Base-by-base conservation (phyloP, 2,329 filamentous ascomycete genomes). In the Arthrocladium fulminans region DNA sequence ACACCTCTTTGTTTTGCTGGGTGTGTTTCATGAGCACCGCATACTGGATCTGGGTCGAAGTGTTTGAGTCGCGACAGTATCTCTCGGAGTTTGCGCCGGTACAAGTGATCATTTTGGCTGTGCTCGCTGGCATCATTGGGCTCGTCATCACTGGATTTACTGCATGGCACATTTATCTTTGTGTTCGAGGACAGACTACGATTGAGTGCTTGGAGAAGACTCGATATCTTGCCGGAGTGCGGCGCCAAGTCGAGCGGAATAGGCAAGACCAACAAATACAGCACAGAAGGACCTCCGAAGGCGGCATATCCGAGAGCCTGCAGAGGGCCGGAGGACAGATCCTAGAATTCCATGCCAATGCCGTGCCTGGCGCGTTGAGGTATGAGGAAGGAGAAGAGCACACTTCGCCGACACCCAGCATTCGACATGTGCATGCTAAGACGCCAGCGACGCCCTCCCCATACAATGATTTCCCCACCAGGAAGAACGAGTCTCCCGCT, bases 161-260 rank as follows among this genome's bases (percentile, higher is more conserved):
- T 0, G 77, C 71, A 1, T 98, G 92, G 89, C 92, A 98, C 71
- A 75, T 97, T 48, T 80, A 85, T 64, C 75, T 98, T 1, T 86
- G 87, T 1, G 70, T 77, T 47, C 77, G 78, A 22, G 88, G 87
- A 2, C 82, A 94, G 67, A 98, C 92, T 1, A 98, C 92, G 2
- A 96, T 98, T 51, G 92, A 98, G 65, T 94, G 85, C 60, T 72
- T 98, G 51, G 92, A 98, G 67, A 96, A 92, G 73, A 97, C 90
- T 1, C 79, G 92, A 48, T 98, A 98, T 67, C 76, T 95, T 6
- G 88, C 85, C 8, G 87, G 88, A 0, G 65, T 95, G 51, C 78
- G 84, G 49, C 81, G 80, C 61, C 77, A 77, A 42, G 76, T 90
- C 61, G 81, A 86, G 61, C 72, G 78, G 53, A 76, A 82, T 48